Conservation (phyloP, 2,329 filamentous ascomycete genomes). For the Chaetomiaceae sp. region DNA sequence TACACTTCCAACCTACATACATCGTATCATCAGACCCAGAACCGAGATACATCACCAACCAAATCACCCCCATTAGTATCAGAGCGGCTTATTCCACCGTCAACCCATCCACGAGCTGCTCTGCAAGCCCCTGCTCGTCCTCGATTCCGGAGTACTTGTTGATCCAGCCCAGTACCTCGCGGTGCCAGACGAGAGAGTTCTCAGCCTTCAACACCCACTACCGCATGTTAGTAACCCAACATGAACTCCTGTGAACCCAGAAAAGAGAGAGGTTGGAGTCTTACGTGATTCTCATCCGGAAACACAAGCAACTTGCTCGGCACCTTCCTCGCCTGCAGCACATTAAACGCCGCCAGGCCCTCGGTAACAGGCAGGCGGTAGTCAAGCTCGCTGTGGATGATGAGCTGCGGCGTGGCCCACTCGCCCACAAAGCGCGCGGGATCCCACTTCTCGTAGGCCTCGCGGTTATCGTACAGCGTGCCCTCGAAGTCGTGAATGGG, state of each 20-base stretch:
- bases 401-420: constrained; percentile 81
- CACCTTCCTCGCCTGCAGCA: constrained; percentile 69
- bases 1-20: no score
- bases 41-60: no score
- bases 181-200: constrained; percentile 87
- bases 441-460: constrained; percentile 66
- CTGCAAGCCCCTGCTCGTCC: constrained; percentile 11
- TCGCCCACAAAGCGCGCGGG: constrained; percentile 59
- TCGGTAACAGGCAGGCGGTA: constrained; percentile 84
- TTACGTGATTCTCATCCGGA: constrained; percentile 64
- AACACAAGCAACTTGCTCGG: constrained; percentile 77
- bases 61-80: no score
- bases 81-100: background rate
- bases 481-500: constrained; percentile 64
- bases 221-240: constrained; percentile 36
- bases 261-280: constrained; percentile 54
- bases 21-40: no score
- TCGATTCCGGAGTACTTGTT: constrained; percentile 55
- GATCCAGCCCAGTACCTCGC: constrained; percentile 75
- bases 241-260: constrained; percentile 49
- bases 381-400: constrained; percentile 85
- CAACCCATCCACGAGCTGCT: constrained; percentile 13
- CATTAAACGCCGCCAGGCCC: constrained; percentile 80
- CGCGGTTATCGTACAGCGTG: constrained; percentile 56
- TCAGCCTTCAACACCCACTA: constrained; percentile 88